phyloP scores from a whole-genome alignment of 2,329 filamentous ascomycete genomes.

The Corinectria fuckeliana region DNA sequence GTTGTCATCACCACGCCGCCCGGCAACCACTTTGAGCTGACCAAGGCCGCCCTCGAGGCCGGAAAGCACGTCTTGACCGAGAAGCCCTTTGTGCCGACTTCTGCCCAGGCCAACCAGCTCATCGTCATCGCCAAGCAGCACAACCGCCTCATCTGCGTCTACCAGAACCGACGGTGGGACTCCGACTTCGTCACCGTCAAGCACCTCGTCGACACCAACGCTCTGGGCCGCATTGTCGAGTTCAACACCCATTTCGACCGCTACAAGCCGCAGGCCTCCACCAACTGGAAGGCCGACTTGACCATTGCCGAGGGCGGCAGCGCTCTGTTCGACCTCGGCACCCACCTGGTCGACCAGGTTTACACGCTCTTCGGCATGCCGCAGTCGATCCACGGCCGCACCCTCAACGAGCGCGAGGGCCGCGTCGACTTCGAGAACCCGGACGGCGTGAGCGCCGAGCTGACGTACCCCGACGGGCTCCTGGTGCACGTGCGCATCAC shows the following conservation, averaged over 20 bases:
- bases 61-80: constrained; percentile 83
- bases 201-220: constrained; percentile 64
- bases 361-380: constrained; percentile 75
- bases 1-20: constrained; percentile 76
- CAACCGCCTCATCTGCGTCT: constrained; percentile 67
- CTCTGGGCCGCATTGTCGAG: constrained; percentile 75
- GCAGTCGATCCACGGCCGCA: constrained; percentile 68
- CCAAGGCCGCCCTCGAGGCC: constrained; percentile 68
- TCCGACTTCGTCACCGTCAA: constrained; percentile 75
- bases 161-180: constrained; percentile 81
- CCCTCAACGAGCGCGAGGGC: constrained; percentile 69
- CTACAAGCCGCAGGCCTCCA: constrained; percentile 65
- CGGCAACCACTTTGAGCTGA: constrained; percentile 71
- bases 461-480: constrained; percentile 69
- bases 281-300: constrained; percentile 71
- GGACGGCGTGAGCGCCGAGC: constrained; percentile 67
- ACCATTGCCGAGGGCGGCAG: constrained; percentile 68
- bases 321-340: constrained; percentile 75
- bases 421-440: constrained; percentile 55
- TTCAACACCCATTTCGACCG: constrained; percentile 84
- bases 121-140: constrained; percentile 59
- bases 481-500: constrained; percentile 74
- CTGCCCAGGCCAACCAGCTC: constrained; percentile 70
- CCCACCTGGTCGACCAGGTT: constrained; percentile 78
- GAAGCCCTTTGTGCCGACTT: constrained; percentile 81